A percentile compares a stretch with the other conserved stretches of the same genome.
phyloP scores from a whole-genome alignment of 2,329 filamentous ascomycete species.

The Ophiostoma sp. region DNA sequence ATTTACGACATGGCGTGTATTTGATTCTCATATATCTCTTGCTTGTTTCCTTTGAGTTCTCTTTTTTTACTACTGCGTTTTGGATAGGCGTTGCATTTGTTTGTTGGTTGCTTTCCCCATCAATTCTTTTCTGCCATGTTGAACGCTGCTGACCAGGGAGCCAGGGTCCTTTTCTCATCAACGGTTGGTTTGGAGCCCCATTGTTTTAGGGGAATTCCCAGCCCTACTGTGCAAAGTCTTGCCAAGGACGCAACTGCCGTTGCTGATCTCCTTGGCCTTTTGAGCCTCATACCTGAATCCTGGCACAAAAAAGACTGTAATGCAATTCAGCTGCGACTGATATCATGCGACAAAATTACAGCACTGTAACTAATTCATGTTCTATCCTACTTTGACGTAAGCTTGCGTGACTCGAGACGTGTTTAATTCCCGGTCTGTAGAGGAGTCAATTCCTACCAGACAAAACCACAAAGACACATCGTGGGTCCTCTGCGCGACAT shows the following conservation, averaged over 20 bases:
- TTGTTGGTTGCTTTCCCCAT: neutral
- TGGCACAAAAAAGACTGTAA: neutral
- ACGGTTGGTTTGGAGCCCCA: too few relatives aligned
- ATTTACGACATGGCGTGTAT: neutral
- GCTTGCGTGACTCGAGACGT: too few relatives aligned
- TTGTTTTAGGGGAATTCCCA: neutral
- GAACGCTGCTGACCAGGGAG: too few relatives aligned
- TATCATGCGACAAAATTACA: too few relatives aligned
- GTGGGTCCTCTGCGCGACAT: too few relatives aligned
- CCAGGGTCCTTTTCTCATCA: too few relatives aligned
- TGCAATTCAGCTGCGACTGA: too few relatives aligned
- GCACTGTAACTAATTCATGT: too few relatives aligned
- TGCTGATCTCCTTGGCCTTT: neutral
- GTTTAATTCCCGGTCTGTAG: too few relatives aligned
- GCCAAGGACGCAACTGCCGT: neutral
- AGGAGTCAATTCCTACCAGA: too few relatives aligned
- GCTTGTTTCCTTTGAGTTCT: neutral
- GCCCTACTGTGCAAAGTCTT: neutral
- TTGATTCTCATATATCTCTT: neutral
- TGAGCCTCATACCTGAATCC: neutral
- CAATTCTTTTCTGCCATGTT: neutral
- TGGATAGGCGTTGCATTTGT: neutral
- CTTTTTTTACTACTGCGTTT: neutral
- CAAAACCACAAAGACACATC: too few relatives aligned
- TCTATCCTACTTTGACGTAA: too few relatives aligned